phyloP scores from a whole-genome alignment of 2,329 filamentous ascomycete species.

The Aspergillus puulaauensis region DNA sequence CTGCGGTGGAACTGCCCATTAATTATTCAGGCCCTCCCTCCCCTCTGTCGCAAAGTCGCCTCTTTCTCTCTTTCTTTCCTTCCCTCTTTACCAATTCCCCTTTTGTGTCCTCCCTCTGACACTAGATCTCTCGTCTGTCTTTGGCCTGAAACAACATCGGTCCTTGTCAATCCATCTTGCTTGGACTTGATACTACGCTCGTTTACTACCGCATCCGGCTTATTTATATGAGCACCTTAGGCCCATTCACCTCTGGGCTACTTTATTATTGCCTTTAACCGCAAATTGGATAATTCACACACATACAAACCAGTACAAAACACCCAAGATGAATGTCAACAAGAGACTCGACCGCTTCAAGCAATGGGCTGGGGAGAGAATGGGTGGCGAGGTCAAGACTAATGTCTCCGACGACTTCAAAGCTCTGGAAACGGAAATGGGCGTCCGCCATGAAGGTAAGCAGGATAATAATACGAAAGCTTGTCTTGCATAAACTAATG shows the following conservation, averaged over 20 bases:
- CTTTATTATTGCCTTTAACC: conserved; percentile 1
- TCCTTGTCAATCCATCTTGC: neutral
- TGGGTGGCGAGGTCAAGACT: conserved; percentile 88
- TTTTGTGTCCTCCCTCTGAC: neutral
- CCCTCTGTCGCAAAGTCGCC: conserved; percentile 12
- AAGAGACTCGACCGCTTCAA: conserved; percentile 95
- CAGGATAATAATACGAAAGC: neutral
- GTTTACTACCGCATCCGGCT: conserved; percentile 3
- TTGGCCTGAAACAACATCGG: neutral
- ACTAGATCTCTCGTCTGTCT: neutral
- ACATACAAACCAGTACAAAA: neutral
- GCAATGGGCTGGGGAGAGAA: conserved; percentile 97
- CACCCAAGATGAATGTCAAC: conserved; percentile 59
- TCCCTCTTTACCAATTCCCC: neutral
- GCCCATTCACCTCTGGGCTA: neutral
- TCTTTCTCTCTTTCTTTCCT: conserved; percentile 10
- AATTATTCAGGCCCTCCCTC: conserved; percentile 9
- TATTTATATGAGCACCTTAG: conserved; percentile 1
- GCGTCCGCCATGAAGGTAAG: conserved; percentile 79
- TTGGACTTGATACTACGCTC: neutral
- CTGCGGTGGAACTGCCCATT: conserved; percentile 5
- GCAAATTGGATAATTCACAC: neutral
- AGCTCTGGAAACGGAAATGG: conserved; percentile 85
- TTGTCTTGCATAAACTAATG: conserved; percentile 10
- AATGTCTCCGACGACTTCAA: conserved; percentile 88